Percentiles rank a stretch among this genome's conserved stretches.
Evolutionary conservation across 73 alveolate genomes (phyloP).

Genomic region (Paramecium sonneborni): DNA sequence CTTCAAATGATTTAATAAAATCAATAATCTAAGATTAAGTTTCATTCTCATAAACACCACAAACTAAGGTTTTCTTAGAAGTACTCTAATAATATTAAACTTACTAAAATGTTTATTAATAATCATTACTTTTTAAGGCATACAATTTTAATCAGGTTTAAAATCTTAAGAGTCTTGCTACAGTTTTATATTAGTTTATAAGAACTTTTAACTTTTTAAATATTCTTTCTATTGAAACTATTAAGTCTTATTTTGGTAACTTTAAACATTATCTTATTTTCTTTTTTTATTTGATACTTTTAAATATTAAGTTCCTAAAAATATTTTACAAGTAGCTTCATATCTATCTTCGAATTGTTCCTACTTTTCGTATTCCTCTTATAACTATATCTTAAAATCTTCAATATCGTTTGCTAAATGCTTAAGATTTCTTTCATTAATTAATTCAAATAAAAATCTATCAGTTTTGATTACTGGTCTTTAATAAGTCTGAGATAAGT

Average conservation of each 20-base stretch:
- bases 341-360: not conserved
- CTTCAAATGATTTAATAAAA: not conserved
- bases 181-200: too few relatives aligned
- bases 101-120: not conserved
- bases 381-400: not conserved
- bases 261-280: not conserved
- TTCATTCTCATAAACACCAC: constrained; percentile 1
- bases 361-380: not conserved
- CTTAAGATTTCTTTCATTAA: not conserved
- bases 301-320: not conserved
- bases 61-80: not conserved
- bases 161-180: too few relatives aligned
- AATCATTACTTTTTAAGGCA: not conserved
- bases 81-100: not conserved
- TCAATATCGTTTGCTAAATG: not conserved
- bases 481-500: not conserved
- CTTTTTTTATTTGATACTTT: not conserved
- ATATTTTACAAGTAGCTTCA: not conserved
- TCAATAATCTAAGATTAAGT: not conserved
- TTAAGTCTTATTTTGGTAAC: not conserved
- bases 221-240: not conserved
- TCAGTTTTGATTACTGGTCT: not conserved
- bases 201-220: too few relatives aligned
- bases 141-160: not conserved
- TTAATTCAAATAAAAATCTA: not conserved